phyloP scores from a whole-genome alignment of 2,329 filamentous ascomycete genomes.

The Sporothrix pseudoabietina region DNA sequence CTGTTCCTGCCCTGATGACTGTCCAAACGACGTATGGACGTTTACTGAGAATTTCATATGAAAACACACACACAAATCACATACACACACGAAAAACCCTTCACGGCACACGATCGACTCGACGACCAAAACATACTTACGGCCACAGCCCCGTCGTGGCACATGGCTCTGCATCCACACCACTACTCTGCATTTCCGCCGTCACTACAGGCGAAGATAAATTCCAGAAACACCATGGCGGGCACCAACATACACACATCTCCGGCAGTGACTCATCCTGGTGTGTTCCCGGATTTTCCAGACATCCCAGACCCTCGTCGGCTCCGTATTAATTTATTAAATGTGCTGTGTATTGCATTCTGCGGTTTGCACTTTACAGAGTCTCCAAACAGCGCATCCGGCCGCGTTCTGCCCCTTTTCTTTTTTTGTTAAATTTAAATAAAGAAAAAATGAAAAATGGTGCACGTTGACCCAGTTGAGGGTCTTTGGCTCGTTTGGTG shows the following conservation, averaged over 20 bases:
- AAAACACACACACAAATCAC: background rate
- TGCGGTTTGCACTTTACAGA: background rate
- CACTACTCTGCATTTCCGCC: background rate
- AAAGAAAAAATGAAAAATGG: too few species aligned
- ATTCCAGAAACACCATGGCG: constrained; percentile 1
- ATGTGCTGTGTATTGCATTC: background rate
- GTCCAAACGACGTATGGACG: background rate
- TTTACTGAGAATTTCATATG: background rate
- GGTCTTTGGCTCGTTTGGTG: background rate
- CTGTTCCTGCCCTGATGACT: background rate
- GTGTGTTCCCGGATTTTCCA: background rate
- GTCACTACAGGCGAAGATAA: background rate
- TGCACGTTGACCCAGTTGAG: background rate
- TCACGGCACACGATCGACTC: background rate
- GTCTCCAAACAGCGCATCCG: constrained; percentile 2
- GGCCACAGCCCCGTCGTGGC: constrained; percentile 7
- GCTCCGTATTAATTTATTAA: constrained; percentile 10
- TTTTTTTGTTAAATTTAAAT: too few species aligned
- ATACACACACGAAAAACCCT: background rate
- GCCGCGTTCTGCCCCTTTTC: background rate
- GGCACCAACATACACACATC: constrained; percentile 8
- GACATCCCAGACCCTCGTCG: background rate
- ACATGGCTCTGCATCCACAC: background rate
- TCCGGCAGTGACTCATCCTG: constrained; percentile 23
- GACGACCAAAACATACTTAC: background rate